Percentiles rank a stretch among this genome's conserved stretches.
Conservation (phyloP, 2,329 filamentous ascomycete genomes). For the Fusarium burgessii region DNA sequence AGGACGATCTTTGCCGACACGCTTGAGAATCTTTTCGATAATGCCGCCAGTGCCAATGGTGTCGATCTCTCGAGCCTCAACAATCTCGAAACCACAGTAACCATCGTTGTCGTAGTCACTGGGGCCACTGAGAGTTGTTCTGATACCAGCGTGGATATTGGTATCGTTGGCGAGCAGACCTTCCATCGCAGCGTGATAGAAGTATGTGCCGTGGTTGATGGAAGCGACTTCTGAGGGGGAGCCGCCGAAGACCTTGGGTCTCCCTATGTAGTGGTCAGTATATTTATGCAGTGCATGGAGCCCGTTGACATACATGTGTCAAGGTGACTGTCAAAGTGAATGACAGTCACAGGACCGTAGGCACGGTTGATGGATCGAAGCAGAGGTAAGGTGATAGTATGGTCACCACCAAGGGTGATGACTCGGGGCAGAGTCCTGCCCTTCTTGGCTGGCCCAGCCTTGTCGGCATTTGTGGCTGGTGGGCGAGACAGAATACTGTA, state of each 20-base stretch:
- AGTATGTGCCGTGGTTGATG: conserved; percentile 91
- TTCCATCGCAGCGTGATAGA: conserved; percentile 84
- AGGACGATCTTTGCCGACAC: conserved; percentile 78
- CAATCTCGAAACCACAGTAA: conserved; percentile 84
- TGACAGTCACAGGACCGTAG: conserved; percentile 71
- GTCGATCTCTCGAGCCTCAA: conserved; percentile 70
- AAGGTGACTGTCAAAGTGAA: conserved; percentile 73
- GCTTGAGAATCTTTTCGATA: conserved; percentile 79
- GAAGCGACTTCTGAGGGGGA: conserved; percentile 79
- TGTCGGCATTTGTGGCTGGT: conserved; percentile 75
- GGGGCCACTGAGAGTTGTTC: conserved; percentile 78
- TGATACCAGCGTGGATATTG: conserved; percentile 89
- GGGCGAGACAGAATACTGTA: conserved; percentile 77
- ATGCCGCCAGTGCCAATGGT: conserved; percentile 73
- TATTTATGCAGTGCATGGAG: fast-evolving
- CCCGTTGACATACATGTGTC: conserved; percentile 68
- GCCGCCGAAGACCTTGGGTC: conserved; percentile 87
- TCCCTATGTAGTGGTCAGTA: conserved; percentile 62
- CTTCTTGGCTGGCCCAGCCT: conserved; percentile 75
- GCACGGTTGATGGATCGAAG: conserved; percentile 70
- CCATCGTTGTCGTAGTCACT: conserved; percentile 80
- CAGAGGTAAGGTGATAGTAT: conserved; percentile 71
- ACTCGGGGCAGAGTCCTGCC: conserved; percentile 83
- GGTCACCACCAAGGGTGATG: conserved; percentile 79
- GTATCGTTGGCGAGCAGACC: conserved; percentile 83